These are phyloP conservation scores for Scutellaria galericulata DNA, from an alignment of 257 asterid species.

Conservation along the genomic window DNA sequence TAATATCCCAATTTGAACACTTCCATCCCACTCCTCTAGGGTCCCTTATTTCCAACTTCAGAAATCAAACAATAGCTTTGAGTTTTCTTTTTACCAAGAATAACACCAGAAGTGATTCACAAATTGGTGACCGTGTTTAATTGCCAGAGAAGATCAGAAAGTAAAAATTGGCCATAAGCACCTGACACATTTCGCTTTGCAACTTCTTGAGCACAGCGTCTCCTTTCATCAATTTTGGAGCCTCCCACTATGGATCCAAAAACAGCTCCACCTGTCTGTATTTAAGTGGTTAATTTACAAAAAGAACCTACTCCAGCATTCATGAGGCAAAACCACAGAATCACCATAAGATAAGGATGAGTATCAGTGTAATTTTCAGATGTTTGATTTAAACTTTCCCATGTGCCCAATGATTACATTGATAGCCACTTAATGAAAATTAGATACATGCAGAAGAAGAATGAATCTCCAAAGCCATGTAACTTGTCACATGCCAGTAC, in stretches of 20 bases:
- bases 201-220: slow-evolving; percentile 83
- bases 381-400: slow-evolving; percentile 10
- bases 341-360: background rate
- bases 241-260: slow-evolving; percentile 97
- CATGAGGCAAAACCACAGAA: background rate
- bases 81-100: slow-evolving; percentile 26
- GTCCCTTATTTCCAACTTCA: slow-evolving; percentile 9
- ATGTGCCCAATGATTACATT: background rate
- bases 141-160: slow-evolving; percentile 11
- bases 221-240: slow-evolving; percentile 68
- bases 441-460: background rate
- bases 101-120: background rate
- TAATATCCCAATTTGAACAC: background rate
- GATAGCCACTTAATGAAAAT: background rate
- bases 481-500: background rate
- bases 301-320: slow-evolving; percentile 15
- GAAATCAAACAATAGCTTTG: slow-evolving; percentile 9
- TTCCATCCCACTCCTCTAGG: background rate
- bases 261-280: slow-evolving; percentile 73
- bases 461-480: background rate
- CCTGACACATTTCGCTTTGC: slow-evolving; percentile 86
- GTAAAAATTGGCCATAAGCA: slow-evolving; percentile 35
- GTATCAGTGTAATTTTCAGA: background rate
- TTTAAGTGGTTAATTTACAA: slow-evolving; percentile 30
- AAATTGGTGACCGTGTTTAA: slow-evolving; percentile 21